Percentiles rank a stretch among this genome's conserved stretches.
Conservation (phyloP, 2,329 filamentous ascomycete species). For the Fusarium nelsonii region DNA sequence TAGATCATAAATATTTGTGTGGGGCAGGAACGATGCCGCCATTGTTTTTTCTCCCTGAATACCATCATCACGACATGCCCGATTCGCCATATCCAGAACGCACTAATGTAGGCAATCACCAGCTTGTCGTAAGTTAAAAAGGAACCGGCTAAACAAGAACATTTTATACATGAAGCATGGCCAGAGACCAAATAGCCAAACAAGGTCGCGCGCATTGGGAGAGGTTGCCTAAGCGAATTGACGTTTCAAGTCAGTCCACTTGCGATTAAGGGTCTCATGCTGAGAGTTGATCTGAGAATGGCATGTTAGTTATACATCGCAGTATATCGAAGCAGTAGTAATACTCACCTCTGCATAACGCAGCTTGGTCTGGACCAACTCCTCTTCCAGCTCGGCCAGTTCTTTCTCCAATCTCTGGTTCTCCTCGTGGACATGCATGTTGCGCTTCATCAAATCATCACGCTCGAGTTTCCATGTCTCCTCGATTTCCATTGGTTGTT, state of each 20-base stretch:
- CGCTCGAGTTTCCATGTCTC: slow-evolving; percentile 84
- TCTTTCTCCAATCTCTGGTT: slow-evolving; percentile 90
- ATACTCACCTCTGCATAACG: slow-evolving; percentile 88
- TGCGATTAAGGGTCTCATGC: slow-evolving; percentile 79
- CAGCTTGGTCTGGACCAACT: slow-evolving; percentile 94
- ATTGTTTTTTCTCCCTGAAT: slow-evolving; percentile 23
- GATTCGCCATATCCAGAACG: slow-evolving; percentile 30
- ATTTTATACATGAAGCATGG: slow-evolving; percentile 47
- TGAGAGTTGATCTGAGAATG: slow-evolving; percentile 72
- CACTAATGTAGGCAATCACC: slow-evolving; percentile 14
- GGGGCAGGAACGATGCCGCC: slow-evolving; percentile 36
- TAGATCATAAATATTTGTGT: slow-evolving; percentile 32
- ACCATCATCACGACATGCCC: slow-evolving; percentile 42
- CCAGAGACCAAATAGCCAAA: slow-evolving; percentile 25
- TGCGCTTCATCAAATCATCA: slow-evolving; percentile 91
- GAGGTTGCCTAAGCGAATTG: slow-evolving; percentile 61
- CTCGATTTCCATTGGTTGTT: slow-evolving; percentile 90
- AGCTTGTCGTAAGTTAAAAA: slow-evolving; percentile 12
- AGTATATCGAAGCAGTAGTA: background rate
- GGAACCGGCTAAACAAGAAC: slow-evolving; percentile 34
- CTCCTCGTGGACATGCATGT: slow-evolving; percentile 93
- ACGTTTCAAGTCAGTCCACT: slow-evolving; percentile 79
- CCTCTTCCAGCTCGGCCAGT: slow-evolving; percentile 90
- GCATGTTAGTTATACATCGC: slow-evolving; percentile 28
- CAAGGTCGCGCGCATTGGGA: slow-evolving; percentile 8